Conservation (phyloP, 116 monocot genomes). For the Dioscorea cayenensis region DNA sequence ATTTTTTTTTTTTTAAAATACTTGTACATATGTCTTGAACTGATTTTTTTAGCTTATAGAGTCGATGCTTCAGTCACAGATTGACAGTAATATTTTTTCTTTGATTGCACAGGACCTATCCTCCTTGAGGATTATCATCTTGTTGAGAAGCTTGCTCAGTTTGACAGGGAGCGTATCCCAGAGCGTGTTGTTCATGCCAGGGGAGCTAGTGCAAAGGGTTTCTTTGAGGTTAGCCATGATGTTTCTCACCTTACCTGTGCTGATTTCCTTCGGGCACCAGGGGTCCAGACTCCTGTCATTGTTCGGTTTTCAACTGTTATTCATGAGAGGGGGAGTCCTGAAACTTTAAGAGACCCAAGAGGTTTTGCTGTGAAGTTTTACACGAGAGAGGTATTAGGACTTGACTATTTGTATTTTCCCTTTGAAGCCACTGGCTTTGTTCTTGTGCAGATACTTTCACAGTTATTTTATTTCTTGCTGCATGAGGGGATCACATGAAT, state of each 20-base stretch:
- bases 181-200: conserved; percentile 52
- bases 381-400: conserved; percentile 38
- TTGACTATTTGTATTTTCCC: neutral
- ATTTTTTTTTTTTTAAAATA: neutral
- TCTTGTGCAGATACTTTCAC: too few relatives aligned
- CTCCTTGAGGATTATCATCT: conserved; percentile 51
- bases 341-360: conserved; percentile 48
- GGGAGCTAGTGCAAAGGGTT: conserved; percentile 52
- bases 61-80: neutral
- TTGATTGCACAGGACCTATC: conserved; percentile 27
- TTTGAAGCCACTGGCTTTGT: neutral
- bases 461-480: too few relatives aligned
- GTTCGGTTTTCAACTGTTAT: conserved; percentile 54
- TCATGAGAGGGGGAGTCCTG: conserved; percentile 54
- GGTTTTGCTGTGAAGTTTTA: conserved; percentile 60
- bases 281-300: conserved; percentile 45
- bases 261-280: conserved; percentile 46
- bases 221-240: conserved; percentile 55
- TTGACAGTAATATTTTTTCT: neutral
- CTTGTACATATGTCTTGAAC: neutral
- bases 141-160: conserved; percentile 47
- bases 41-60: neutral
- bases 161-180: conserved; percentile 50
- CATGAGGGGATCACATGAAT: too few relatives aligned
- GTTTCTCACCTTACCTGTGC: conserved; percentile 48